Percentiles rank a stretch among this genome's conserved stretches.
phyloP scores from a whole-genome alignment of 768 basidiomycete genomes.

The Tricholomella constricta region DNA sequence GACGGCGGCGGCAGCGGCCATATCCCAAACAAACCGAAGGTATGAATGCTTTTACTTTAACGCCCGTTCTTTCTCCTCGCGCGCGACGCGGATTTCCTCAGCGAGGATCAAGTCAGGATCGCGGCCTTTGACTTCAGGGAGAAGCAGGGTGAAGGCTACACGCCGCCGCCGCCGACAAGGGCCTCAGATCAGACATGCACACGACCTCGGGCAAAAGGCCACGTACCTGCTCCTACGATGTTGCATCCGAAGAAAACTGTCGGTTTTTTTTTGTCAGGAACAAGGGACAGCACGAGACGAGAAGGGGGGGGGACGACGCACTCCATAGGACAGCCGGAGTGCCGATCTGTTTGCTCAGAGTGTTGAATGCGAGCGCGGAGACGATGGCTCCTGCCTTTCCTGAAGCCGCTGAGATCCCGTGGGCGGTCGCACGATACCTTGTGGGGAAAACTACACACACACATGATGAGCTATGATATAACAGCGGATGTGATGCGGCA shows the following conservation, averaged over 20 bases:
- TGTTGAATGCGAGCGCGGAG: constrained; percentile 72
- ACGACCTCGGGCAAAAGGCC: background rate
- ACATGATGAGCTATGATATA: background rate
- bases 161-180: too few relatives aligned
- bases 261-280: too few relatives aligned
- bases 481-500: background rate
- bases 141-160: constrained; percentile 33
- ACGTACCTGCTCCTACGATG: constrained; percentile 49
- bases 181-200: background rate
- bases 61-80: constrained; percentile 8
- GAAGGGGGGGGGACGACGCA: constrained; percentile 34
- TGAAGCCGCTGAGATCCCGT: constrained; percentile 71
- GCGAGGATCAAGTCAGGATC: constrained; percentile 40
- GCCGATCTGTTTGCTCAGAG: constrained; percentile 59
- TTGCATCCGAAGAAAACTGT: constrained; percentile 72
- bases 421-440: constrained; percentile 69
- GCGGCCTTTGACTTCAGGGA: constrained; percentile 42
- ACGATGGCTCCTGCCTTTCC: constrained; percentile 82
- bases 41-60: too few relatives aligned
- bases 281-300: background rate
- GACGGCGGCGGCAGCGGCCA: too few relatives aligned
- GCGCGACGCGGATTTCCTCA: constrained; percentile 28
- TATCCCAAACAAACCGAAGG: too few relatives aligned
- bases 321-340: constrained; percentile 73
- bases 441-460: constrained; percentile 66